Evolutionary conservation across 768 basidiomycete species (phyloP).

Genomic region (Boletellus emodensis): DNA sequence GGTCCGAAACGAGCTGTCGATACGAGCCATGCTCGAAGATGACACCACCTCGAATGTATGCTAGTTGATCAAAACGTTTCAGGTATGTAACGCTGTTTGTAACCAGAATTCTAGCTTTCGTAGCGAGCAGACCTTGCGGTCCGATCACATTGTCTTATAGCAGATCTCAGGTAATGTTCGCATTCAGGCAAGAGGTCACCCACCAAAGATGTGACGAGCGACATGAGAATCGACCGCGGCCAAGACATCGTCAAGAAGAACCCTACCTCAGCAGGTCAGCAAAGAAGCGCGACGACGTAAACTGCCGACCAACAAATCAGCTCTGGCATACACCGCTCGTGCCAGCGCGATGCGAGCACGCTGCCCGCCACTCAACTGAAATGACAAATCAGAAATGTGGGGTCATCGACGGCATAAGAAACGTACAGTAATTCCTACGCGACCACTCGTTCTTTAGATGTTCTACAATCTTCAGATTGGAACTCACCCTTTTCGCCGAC

Average conservation of each 20-base stretch:
- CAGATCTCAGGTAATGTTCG: neutral
- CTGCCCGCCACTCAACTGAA: constrained; percentile 76
- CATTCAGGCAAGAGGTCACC: neutral
- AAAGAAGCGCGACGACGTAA: neutral
- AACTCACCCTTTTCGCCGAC: constrained; percentile 77
- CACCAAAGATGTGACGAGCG: constrained; percentile 80
- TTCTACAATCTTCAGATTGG: neutral
- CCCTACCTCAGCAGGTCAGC: constrained; percentile 32
- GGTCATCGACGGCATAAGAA: neutral
- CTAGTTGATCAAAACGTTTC: constrained; percentile 67
- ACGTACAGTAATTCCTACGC: constrained; percentile 52
- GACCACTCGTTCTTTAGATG: neutral
- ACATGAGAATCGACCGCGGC: constrained; percentile 86
- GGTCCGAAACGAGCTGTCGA: constrained; percentile 51
- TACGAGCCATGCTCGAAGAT: constrained; percentile 76
- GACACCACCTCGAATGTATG: constrained; percentile 79
- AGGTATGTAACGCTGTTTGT: constrained; percentile 86
- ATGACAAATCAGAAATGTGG: constrained; percentile 27
- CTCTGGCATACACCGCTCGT: constrained; percentile 85
- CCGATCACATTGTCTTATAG: constrained; percentile 77
- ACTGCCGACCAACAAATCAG: constrained; percentile 62
- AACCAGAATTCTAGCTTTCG: constrained; percentile 80
- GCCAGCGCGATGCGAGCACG: constrained; percentile 81
- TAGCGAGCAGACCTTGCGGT: constrained; percentile 73
- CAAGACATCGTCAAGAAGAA: constrained; percentile 80